A percentile compares a stretch with the other conserved stretches of the same genome.
These are phyloP conservation scores for Candida argentea DNA, from an alignment of 805 yeast species.

Conservation along the genomic window DNA sequence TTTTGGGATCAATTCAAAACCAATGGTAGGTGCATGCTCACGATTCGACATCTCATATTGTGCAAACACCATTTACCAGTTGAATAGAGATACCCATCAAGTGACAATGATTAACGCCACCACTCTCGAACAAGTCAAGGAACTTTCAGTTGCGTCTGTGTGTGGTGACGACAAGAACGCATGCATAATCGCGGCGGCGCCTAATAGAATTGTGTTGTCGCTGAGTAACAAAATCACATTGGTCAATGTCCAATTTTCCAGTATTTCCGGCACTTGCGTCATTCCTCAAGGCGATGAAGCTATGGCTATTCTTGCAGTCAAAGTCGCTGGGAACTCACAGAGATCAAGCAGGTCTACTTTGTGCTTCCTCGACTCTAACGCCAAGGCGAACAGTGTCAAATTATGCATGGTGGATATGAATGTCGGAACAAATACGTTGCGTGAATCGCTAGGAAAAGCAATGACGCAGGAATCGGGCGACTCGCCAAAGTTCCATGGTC, in stretches of 20 bases:
- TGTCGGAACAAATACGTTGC: constrained; percentile 57
- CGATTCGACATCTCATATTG: constrained; percentile 12
- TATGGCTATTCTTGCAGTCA: constrained; percentile 17
- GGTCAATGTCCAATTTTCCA: constrained; percentile 34
- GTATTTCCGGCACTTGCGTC: constrained; percentile 24
- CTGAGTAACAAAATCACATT: constrained; percentile 29
- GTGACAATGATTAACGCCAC: constrained; percentile 15
- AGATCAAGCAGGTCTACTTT: constrained; percentile 32
- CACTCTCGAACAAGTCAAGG: constrained; percentile 12
- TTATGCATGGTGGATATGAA: constrained; percentile 40
- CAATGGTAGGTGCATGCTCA: constrained; percentile 2
- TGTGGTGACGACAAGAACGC: constrained; percentile 4
- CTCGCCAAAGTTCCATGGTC: constrained; percentile 16
- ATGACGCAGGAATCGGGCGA: constrained; percentile 12
- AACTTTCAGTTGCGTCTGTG: constrained; percentile 13
- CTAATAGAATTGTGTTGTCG: constrained; percentile 38
- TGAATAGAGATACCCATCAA: constrained; percentile 7
- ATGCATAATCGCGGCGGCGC: constrained; percentile 30
- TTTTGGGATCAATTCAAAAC: constrained; percentile 13
- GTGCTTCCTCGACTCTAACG: constrained; percentile 29
- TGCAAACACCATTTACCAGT: constrained; percentile 17
- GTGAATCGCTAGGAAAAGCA: constrained; percentile 63
- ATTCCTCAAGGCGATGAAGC: constrained; percentile 14
- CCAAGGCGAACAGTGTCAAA: constrained; percentile 32
- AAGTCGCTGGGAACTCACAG: constrained; percentile 34